Conservation (phyloP, 2,329 filamentous ascomycete species). For the Fusarium longipes region DNA sequence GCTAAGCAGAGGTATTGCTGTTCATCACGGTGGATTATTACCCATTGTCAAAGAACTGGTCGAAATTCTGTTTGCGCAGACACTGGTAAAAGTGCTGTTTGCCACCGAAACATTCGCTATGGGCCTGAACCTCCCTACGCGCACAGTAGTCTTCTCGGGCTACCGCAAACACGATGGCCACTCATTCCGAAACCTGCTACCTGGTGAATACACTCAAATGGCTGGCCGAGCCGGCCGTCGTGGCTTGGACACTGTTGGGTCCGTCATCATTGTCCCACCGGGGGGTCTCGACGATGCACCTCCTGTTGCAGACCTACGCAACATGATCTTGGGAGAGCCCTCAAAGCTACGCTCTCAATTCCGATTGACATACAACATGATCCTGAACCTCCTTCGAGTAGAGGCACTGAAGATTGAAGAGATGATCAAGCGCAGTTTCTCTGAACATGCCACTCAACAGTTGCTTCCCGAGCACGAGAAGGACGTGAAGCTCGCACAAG, state of each 20-base stretch:
- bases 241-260: conserved; percentile 91
- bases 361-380: conserved; percentile 99
- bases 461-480: conserved; percentile 95
- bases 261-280: conserved; percentile 90
- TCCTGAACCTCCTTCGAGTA: conserved; percentile 91
- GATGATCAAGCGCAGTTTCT: conserved; percentile 99
- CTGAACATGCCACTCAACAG: conserved; percentile 96
- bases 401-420: conserved; percentile 98
- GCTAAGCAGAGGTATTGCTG: conserved; percentile 87
- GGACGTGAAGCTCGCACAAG: conserved; percentile 90
- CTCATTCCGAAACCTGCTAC: conserved; percentile 87
- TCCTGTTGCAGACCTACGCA: conserved; percentile 81
- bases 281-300: conserved; percentile 86
- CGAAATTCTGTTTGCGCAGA: conserved; percentile 94
- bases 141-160: conserved; percentile 97
- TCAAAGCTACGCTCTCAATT: conserved; percentile 97
- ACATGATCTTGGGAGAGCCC: conserved; percentile 96
- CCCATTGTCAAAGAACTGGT: conserved; percentile 98
- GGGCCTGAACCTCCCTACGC: conserved; percentile 94
- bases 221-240: conserved; percentile 92
- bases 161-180: conserved; percentile 97
- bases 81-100: conserved; percentile 95
- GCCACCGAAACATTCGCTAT: conserved; percentile 99
- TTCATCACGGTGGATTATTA: conserved; percentile 93
- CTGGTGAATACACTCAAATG: conserved; percentile 99